Base-by-base conservation (phyloP, 2,329 filamentous ascomycete species). In the Ascochyta lentis region DNA sequence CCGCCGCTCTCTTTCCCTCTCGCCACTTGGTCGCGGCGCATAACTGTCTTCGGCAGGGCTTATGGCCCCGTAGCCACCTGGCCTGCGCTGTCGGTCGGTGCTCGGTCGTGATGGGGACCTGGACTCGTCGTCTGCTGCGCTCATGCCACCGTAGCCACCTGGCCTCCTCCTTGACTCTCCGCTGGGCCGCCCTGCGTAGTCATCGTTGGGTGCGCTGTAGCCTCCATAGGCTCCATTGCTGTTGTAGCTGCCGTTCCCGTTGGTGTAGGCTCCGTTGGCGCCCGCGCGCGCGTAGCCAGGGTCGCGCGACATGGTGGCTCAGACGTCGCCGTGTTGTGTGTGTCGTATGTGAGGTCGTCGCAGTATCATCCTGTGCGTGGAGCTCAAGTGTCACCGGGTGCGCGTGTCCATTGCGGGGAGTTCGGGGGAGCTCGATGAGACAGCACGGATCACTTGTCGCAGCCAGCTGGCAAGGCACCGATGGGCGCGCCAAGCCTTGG, bases 241-340 rank as follows among this genome's bases (percentile, higher is more conserved):
- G 48, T 52, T 58, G 60, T 67, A 63, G 46, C 52, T 74, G 67
- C 33, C 43, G n/a, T 52, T 60, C 37, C 53, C 60, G 33, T 79
- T 80, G 31, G 74, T 66, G 61, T 77, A 76, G 44, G 65, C 63
- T 26, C 73, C 73, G 53, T 76, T 74, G 41, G 68, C 52, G 42
- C 70, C 68, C 49, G 67, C 56, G 58, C 69, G 70, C 57, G 65
- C 54, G 60, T 67, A 70, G 58, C 65, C 70, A 41, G 70, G 71
- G 45, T 66, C 66, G 59, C 72, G 74, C 55, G 74, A 76, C 75
- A 76, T 77, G 66, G 59, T 50, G 47, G 19, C 48, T 52, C 38
- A 61, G 47, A 29, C 29, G 50, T 56, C 51, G 56, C 49, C 39
- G 45, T 44, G 34, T 55, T 37, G 29, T 52, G 19, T 38, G 49